A percentile compares a stretch with the other conserved stretches of the same genome.
phyloP scores from a whole-genome alignment of 805 yeast genomes.

The Ogataea wickerhamii region DNA sequence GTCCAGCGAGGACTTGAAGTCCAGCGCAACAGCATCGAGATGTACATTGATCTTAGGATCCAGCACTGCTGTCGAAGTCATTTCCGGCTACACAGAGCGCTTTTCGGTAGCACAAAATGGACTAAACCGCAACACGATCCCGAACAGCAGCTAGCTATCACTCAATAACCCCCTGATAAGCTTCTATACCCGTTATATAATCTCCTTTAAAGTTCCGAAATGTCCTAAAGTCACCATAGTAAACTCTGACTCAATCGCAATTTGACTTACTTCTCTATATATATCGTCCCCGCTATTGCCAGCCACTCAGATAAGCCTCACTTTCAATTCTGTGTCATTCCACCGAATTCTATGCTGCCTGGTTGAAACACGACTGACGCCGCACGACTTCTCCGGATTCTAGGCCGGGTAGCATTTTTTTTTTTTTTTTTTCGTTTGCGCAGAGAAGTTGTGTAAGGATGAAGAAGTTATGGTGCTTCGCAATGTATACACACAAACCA shows the following conservation, averaged over 20 bases:
- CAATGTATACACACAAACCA: background rate
- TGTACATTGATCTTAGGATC: constrained; percentile 16
- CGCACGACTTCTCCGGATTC: background rate
- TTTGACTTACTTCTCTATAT: too few relatives aligned
- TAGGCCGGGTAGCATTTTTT: background rate
- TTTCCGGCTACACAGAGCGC: background rate
- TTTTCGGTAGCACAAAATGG: background rate
- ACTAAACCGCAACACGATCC: too few relatives aligned
- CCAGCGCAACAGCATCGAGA: constrained; percentile 16
- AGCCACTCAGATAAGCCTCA: constrained; percentile 3
- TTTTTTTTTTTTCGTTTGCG: background rate
- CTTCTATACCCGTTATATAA: too few relatives aligned
- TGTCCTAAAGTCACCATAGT: too few relatives aligned
- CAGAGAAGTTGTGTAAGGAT: background rate
- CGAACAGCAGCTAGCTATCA: too few relatives aligned
- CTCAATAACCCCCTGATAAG: too few relatives aligned
- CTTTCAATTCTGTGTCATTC: constrained; percentile 1
- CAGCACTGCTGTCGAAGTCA: constrained; percentile 18
- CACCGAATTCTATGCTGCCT: background rate
- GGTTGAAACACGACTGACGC: background rate
- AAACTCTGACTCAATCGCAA: too few relatives aligned
- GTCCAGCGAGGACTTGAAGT: constrained; percentile 32
- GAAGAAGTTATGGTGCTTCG: background rate
- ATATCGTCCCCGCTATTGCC: constrained; percentile 1
- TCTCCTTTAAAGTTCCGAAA: too few relatives aligned